Evolutionary conservation across 257 asterid genomes (phyloP).

Genomic region (Lithospermum erythrorhizon): DNA sequence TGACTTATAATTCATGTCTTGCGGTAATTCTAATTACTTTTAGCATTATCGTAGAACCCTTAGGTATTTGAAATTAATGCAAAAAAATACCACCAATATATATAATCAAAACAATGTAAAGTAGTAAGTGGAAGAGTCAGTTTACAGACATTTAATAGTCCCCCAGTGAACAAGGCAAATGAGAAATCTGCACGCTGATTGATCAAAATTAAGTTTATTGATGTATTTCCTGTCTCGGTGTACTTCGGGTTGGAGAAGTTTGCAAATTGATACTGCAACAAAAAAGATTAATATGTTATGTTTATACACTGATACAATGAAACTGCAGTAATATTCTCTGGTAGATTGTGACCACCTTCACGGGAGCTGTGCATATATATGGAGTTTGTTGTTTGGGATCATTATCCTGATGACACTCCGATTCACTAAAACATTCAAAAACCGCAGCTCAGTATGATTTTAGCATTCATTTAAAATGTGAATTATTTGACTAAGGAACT

Average conservation of each 20-base stretch:
- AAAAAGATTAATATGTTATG: neutral
- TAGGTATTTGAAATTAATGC: neutral
- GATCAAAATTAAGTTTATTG: constrained; percentile 54
- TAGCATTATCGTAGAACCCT: neutral
- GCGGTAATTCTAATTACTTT: neutral
- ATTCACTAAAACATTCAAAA: neutral
- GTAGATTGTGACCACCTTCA: neutral
- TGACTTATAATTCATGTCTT: neutral
- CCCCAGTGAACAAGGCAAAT: constrained; percentile 45
- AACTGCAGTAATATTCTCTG: no score
- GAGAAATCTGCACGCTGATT: constrained; percentile 62
- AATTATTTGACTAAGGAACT: no score
- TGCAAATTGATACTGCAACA: constrained; percentile 27
- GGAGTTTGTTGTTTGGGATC: neutral
- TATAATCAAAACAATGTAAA: neutral
- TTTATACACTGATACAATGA: neutral
- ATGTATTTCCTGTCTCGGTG: constrained; percentile 51
- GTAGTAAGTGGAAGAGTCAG: neutral
- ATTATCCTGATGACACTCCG: neutral
- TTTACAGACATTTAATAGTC: constrained; percentile 32
- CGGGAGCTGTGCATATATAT: neutral
- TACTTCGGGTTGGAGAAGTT: constrained; percentile 46
- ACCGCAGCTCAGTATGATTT: neutral
- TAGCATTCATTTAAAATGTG: neutral
- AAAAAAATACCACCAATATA: neutral